Evolutionary conservation across 768 basidiomycete species (phyloP), one percentile per base, ranked within the genome.

Genomic region (Podaxis sp.): DNA sequence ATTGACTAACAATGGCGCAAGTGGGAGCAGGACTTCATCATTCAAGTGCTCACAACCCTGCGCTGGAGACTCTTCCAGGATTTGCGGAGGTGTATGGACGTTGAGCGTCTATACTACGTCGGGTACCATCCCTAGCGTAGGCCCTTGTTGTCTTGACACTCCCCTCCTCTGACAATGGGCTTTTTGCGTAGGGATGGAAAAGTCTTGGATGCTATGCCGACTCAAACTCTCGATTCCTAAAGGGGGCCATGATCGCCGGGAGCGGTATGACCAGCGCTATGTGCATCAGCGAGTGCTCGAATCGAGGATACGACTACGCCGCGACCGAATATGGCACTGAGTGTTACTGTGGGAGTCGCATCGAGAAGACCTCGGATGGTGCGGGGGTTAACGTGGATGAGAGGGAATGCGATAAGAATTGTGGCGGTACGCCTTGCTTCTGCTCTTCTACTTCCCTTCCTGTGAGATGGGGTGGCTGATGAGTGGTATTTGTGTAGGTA

Each of bases 191-290:
- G 57, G 21, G 27, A 4, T 59, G 75, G 75, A 66, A 66, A 0
- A 70, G 64, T 28, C 65, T 67, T 3, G 75, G 76, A 23, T 77
- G 76, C 55, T 75, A 68, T 54, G 60, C 63, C 3, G 76, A 77
- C 50, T 62, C 66, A 2, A 57, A 62, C 4, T 61, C 63, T 25
- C 71, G 74, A 3, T 67, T 76, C 51, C 70, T 77, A 9, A 71
- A 71, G 35, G 66, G 66, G 14, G 66, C 65, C 1, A 53, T 53
- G 18, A 59, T 44, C 13, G 57, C 63, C 18, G 64, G 65, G 25
- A 38, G 60, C 5, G 67, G 65, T 9, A 74, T 76, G 72, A 76
- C 75, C 7, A 67, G 67, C 0, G 68, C 71, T 14, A 65, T 37
- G 36, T 76, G 75, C 55, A 69, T 69, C 10, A 57, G 48, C 9